These are phyloP conservation scores for Lentinula detonsa DNA, from an alignment of 768 basidiomycete species.

Conservation along the genomic window DNA sequence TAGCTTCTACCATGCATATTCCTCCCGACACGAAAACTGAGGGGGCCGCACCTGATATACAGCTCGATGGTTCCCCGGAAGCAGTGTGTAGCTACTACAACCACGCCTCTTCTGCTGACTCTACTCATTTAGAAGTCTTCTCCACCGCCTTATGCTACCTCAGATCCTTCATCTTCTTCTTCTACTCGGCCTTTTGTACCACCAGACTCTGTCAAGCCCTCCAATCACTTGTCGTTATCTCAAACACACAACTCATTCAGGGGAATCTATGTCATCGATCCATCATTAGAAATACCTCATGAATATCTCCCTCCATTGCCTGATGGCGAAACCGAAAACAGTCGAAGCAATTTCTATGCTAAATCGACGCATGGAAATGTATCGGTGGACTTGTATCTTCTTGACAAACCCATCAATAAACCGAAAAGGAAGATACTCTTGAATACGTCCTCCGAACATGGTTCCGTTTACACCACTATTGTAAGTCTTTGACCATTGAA, in stretches of 20 bases:
- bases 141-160: neutral
- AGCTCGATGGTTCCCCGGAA: neutral
- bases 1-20: neutral
- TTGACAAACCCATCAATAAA: slow-evolving; percentile 6
- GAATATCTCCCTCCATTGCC: slow-evolving; percentile 31
- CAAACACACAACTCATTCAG: slow-evolving; percentile 23
- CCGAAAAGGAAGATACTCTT: slow-evolving; percentile 7
- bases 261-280: slow-evolving; percentile 37
- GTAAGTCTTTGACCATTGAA: slow-evolving; percentile 10
- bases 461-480: slow-evolving; percentile 16
- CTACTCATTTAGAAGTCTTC: neutral
- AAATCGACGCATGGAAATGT: slow-evolving; percentile 27
- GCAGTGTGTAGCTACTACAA: neutral
- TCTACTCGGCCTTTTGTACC: neutral
- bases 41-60: neutral
- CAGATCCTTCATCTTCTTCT: neutral
- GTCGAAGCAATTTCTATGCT: slow-evolving; percentile 33
- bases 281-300: slow-evolving; percentile 31
- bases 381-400: slow-evolving; percentile 32
- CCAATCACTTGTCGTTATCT: slow-evolving; percentile 25
- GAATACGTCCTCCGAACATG: slow-evolving; percentile 20
- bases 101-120: neutral
- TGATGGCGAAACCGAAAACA: slow-evolving; percentile 26
- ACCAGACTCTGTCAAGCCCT: slow-evolving; percentile 17
- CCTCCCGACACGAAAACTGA: neutral